Evolutionary conservation across 768 basidiomycete genomes (phyloP).

Genomic region (Austroboletus festivus): DNA sequence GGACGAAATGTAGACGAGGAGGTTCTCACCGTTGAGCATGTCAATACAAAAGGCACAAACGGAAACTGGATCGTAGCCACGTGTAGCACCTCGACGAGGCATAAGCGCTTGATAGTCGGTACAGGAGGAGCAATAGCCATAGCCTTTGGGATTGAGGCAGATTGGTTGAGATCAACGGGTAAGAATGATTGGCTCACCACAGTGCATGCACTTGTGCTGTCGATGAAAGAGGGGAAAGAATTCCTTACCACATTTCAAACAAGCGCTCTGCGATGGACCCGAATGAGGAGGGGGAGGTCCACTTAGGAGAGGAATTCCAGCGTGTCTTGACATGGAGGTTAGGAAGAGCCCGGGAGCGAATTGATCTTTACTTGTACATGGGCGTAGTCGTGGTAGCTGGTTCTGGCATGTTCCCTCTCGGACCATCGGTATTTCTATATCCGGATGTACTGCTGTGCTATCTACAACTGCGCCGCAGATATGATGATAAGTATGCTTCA

Average conservation of each 20-base stretch:
- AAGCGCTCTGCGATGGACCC: conserved; percentile 34
- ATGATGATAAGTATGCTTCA: no score
- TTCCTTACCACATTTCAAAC: conserved; percentile 73
- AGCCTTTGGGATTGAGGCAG: conserved; percentile 42
- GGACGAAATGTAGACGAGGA: neutral
- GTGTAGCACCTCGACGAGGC: conserved; percentile 51
- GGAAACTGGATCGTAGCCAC: conserved; percentile 60
- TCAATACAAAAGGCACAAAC: conserved; percentile 80
- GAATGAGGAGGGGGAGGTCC: conserved; percentile 51
- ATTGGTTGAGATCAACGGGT: neutral
- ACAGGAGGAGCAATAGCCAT: conserved; percentile 69
- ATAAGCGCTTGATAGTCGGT: conserved; percentile 75
- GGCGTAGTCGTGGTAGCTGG: neutral
- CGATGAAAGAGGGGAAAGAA: conserved; percentile 66
- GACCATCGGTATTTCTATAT: conserved; percentile 16
- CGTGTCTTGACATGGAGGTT: conserved; percentile 18
- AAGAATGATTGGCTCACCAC: conserved; percentile 46
- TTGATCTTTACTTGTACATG: neutral
- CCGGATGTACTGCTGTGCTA: neutral
- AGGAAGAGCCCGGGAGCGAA: neutral
- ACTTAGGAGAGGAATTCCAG: conserved; percentile 70
- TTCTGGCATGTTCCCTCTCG: conserved; percentile 15
- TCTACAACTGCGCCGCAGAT: no score
- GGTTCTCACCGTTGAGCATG: conserved; percentile 53
- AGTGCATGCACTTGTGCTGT: conserved; percentile 68